Evolutionary conservation across 305 asterid species (phyloP).

Genomic region (Petunia hybrid): DNA sequence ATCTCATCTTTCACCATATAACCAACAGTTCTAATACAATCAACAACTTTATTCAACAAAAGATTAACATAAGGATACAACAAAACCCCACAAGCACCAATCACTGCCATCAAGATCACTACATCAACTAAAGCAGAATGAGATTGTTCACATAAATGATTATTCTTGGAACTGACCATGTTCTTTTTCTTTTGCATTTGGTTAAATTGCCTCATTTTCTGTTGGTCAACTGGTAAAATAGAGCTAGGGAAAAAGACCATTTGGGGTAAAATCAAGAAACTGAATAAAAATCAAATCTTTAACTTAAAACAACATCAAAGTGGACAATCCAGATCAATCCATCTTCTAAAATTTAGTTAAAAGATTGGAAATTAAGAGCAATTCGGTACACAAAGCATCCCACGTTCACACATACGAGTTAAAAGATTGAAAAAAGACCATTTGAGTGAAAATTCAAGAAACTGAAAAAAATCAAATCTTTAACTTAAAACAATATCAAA

Average conservation of each 20-base stretch:
- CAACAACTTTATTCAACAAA: constrained; percentile 47
- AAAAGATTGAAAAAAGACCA: constrained; percentile 62
- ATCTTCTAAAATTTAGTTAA: constrained; percentile 34
- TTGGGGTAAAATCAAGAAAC: constrained; percentile 52
- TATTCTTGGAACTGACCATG: constrained; percentile 40
- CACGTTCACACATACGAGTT: no score
- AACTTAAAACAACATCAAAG: constrained; percentile 42
- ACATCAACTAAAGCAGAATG: constrained; percentile 76
- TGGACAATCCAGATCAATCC: constrained; percentile 40
- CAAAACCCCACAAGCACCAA: constrained; percentile 68
- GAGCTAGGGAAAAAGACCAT: constrained; percentile 78
- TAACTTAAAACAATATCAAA: constrained; percentile 42
- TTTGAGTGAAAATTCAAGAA: constrained; percentile 53
- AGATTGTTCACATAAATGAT: constrained; percentile 71
- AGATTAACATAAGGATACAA: constrained; percentile 66
- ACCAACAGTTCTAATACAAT: constrained; percentile 54
- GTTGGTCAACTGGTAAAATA: constrained; percentile 63
- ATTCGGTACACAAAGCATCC: no score
- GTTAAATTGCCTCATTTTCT: constrained; percentile 58
- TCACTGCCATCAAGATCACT: constrained; percentile 71
- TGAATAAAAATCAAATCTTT: constrained; percentile 42
- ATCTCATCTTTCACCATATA: constrained; percentile 70
- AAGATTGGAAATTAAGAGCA: constrained; percentile 39
- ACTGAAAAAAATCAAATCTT: constrained; percentile 43
- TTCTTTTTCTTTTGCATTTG: constrained; percentile 53